Evolutionary conservation across 1,139 yeast genomes (phyloP).

Genomic region (Blastobotrys petasosporus): DNA sequence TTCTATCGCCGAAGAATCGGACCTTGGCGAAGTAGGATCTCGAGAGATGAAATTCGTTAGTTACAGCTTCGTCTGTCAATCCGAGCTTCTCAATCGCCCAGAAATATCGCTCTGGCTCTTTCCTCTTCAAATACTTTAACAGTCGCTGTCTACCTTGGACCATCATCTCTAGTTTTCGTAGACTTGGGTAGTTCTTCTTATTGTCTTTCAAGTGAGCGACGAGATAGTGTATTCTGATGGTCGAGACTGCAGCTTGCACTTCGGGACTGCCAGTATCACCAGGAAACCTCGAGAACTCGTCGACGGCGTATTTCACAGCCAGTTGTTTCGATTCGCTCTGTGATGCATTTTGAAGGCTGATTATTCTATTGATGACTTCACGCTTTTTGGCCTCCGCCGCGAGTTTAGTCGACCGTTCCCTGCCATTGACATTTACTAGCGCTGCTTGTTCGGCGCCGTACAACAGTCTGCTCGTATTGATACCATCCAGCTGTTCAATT

Average conservation of each 20-base stretch:
- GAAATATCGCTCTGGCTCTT: slow-evolving; percentile 73
- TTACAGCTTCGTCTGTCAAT: slow-evolving; percentile 70
- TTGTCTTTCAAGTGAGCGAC: slow-evolving; percentile 69
- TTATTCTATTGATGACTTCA: slow-evolving; percentile 63
- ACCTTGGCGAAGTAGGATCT: slow-evolving; percentile 79
- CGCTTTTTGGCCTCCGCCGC: slow-evolving; percentile 54
- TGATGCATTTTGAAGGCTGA: slow-evolving; percentile 67
- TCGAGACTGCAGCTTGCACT: slow-evolving; percentile 88
- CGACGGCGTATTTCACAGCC: slow-evolving; percentile 59
- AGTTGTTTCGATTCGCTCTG: slow-evolving; percentile 51
- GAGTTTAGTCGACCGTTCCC: slow-evolving; percentile 25
- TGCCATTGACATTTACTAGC: slow-evolving; percentile 38
- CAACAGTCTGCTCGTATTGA: slow-evolving; percentile 67
- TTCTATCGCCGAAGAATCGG: slow-evolving; percentile 64
- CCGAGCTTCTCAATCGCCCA: slow-evolving; percentile 86
- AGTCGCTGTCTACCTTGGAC: slow-evolving; percentile 86
- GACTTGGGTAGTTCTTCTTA: slow-evolving; percentile 67
- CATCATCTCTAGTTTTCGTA: slow-evolving; percentile 66
- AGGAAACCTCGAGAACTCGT: slow-evolving; percentile 73
- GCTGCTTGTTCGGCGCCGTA: slow-evolving; percentile 71
- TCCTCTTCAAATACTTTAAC: slow-evolving; percentile 72
- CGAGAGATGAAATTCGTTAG: slow-evolving; percentile 77
- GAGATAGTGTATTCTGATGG: slow-evolving; percentile 71
- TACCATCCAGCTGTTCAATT: slow-evolving; percentile 32
- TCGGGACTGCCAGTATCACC: slow-evolving; percentile 96